Evolutionary conservation across 345 rosid genomes (phyloP), one percentile per base, ranked within the genome.

Genomic region (sweet orange (Citrus sinensis)): DNA sequence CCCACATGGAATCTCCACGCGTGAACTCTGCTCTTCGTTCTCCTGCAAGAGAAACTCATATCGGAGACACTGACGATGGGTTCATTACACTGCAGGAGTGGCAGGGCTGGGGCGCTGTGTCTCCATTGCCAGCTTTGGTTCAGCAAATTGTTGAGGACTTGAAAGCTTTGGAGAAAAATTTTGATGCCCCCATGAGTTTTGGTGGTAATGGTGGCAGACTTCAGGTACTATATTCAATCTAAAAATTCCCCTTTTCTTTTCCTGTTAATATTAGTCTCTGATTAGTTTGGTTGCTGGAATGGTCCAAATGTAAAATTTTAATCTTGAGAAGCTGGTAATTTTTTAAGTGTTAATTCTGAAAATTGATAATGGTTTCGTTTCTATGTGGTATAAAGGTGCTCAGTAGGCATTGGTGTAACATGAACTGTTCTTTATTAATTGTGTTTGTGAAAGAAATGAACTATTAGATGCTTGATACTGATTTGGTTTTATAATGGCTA

Each of bases 121-220:
- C 98, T 76, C 89, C 89, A 0, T 70, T 96, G 22, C 99, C 98
- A 2, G 80, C 87, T 9, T 81, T 88, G 86, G 97, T 94, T 55
- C 79, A 82, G 67, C 89, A 88, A 80, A 82, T 92, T 78, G 81
- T 92, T 66, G 80, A 86, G 20, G 98, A 92, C 79, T 83, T 96
- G 92, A 94, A 87, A 84, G 84, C 87, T 78, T 78, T 92, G 83
- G 93, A 92, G 88, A 82, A 67, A 42, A 83, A 84, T 54, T 76
- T 75, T 74, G 92, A 94, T 82, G 80, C 88, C 74, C 86, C 79
- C 55, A 89, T 92, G 87, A 84, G 80, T 55, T 96, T 96, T 66
- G 97, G 98, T 61, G 95, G 97, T n/a, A 85, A 40, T 59, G 94
- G 97, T 34, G 99, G 98, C 72, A 94, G 92, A 83, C 83, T 94